Evolutionary conservation across 2,329 filamentous ascomycete species (phyloP), one percentile per base, ranked within the genome.

Genomic region (Beauveria australis): DNA sequence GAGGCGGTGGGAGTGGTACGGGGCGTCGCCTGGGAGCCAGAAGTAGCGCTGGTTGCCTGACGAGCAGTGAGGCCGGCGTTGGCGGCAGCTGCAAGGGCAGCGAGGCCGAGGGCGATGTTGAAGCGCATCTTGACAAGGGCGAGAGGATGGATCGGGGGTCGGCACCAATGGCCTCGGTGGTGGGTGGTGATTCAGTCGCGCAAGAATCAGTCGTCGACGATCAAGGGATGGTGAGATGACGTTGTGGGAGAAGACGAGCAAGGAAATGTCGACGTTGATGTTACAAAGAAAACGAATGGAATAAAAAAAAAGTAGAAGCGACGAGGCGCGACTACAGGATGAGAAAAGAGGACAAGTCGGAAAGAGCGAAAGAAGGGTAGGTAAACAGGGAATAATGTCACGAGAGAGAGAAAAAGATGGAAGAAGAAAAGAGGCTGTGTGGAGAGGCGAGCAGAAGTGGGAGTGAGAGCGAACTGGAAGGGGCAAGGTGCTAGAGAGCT

Each of bases 81-180:
- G 61, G 65, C 56, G 5, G 47, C 58, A 40, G 65, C 64, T 30
- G 68, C 61, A 26, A 66, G 61, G 58, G 64, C 63, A 56, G 66
- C 64, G 61, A 70, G 62, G 61, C 63, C 62, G 56, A 69, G 57
- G 47, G 62, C 64, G 62, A 61, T 22, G 28, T 24, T 22, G 40
- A 59, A 59, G n/a, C 57, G 57, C 57, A 59, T 59, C 5, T 28
- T 52, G 48, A 18, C 43, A 19, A 28, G 16, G 48, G 22, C 22
- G 33, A 30, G 37, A 30, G 37, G 33, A 43, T 16, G 44, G 37
- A 59, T 52, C 55, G 7, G 28, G 19, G 14, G 33, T 58, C 47
- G 55, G 55, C 47, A 59, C 55, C 22, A 33, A 59, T 41, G 47
- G 47, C 55, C 55, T 59, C 55, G 37, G 33, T 12, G 47, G 24